Evolutionary conservation across 169 alveolate genomes (phyloP), one percentile per base, ranked within the genome.

Genomic region (Perkinsus marinus): DNA sequence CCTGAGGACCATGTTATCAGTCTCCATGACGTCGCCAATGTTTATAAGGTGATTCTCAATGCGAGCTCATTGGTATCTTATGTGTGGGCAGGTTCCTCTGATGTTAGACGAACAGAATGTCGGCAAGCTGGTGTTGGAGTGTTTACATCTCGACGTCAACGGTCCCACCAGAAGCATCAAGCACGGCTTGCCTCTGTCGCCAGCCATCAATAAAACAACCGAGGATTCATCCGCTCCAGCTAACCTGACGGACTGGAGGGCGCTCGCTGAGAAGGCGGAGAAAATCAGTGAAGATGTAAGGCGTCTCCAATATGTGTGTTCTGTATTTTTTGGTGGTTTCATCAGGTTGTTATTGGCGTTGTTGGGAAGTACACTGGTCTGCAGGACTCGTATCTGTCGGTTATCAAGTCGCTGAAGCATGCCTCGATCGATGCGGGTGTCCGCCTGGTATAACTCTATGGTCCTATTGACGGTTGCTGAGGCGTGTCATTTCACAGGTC

Each of bases 351-450:
- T 19, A 97, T 98, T 22, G 99, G 98, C 9, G 94, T 98, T 2
- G 99, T 98, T 37, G 99, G 99, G 46, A 98, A 98, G 94, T 98
- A 98, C 93, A 97, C 97, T 69, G 98, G 97, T 34, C 94, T 96
- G n/a, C 95, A 94, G 39, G 99, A 98, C 92, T 94, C 99, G 5
- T 98, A 98, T 92, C 92, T 98, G 39, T 97, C 99, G 6, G 97
- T 98, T 37, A 93, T 97, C 68, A 97, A 97, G 91, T 98, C 99
- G n/a, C 94, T 98, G 46, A 95, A 97, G 92, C 99, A 97, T 94
- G 98, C 99, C 0, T 97, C 98, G 16, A 93, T 97, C 94, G 97
- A 96, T 91, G 95, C 96, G 26, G 96, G 95, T 17, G 93, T 94
- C 46, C 92, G 92, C 89, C 90, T 98, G 39, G 94, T 95, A 30